These are phyloP conservation scores for Calendula officinalis DNA, from an alignment of 129 eudicot genomes.

Conservation along the genomic window DNA sequence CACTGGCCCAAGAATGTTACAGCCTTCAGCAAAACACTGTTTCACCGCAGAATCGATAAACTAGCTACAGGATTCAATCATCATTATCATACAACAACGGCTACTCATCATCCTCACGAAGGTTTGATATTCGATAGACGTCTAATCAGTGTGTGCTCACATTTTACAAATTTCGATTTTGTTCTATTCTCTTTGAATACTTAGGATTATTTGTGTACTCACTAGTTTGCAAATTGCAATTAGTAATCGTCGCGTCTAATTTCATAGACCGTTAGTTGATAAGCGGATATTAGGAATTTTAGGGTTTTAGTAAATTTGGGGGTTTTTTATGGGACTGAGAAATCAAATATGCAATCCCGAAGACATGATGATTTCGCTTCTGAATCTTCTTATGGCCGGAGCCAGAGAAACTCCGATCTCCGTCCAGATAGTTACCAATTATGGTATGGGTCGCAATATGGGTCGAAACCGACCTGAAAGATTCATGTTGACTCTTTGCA, in stretches of 20 bases:
- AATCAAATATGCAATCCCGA: slow-evolving; percentile 51
- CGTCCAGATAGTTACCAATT: slow-evolving; percentile 24
- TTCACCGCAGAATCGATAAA: slow-evolving; percentile 15
- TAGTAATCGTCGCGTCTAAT: not conserved
- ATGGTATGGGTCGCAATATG: slow-evolving; percentile 4
- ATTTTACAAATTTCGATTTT: not conserved
- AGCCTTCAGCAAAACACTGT: slow-evolving; percentile 1
- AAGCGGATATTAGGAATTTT: slow-evolving; percentile 20
- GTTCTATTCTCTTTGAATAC: slow-evolving; percentile 2
- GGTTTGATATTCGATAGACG: slow-evolving; percentile 20
- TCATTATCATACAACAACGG: slow-evolving; percentile 2
- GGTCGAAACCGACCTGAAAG: slow-evolving; percentile 21
- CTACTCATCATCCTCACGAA: slow-evolving; percentile 18
- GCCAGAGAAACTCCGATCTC: slow-evolving; percentile 28
- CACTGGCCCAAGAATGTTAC: not conserved
- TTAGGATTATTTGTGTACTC: slow-evolving; percentile 12
- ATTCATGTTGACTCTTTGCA: slow-evolving; percentile 31
- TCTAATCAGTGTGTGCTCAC: slow-evolving; percentile 14
- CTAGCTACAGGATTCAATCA: not conserved
- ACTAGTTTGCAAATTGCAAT: slow-evolving; percentile 1
- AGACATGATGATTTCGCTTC: slow-evolving; percentile 29
- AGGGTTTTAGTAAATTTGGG: slow-evolving; percentile 30
- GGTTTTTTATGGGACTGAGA: slow-evolving; percentile 20
- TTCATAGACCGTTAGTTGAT: slow-evolving; percentile 17
- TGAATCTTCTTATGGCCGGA: slow-evolving; percentile 24